Evolutionary conservation across 73 alveolate species (phyloP), one percentile per base, ranked within the genome.

Genomic region (Loxodes magnus): DNA sequence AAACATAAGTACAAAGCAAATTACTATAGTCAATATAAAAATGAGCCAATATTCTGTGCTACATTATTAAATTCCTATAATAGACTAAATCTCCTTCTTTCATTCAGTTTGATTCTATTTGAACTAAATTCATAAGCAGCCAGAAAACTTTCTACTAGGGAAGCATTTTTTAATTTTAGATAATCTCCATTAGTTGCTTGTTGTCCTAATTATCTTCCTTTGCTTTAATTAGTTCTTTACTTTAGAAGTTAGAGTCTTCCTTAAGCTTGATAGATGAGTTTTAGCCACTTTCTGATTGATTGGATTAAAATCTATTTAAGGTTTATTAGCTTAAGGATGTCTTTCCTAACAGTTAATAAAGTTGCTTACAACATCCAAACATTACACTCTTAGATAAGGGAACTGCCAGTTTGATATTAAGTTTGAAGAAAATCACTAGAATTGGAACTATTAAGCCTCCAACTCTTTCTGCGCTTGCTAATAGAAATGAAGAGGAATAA

Each of bases 401-500:
- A 2, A 74, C 51, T 5, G 88, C 51, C 23, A 36, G 38, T 14
- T 64, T 21, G 6, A 60, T 25, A 1, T 31, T 37, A 19, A 67
- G 51, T 26, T 43, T 3, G 49, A 57, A 58, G 41, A 74, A 58
- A 0, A 54, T 51, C n/a, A 57, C 29, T 22, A 71, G 38, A 6
- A 51, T 49, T 3, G 71, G 46, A 5, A 67, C 57, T 5, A 58
- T 38, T 12, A 74, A 44, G 4, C 83, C 80, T 7, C 82, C 76
- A 42, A 75, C 46, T 19, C 89, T 82, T 14, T 65, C 83, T 2
- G 77, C 54, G 38, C 69, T 75, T 6, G 79, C 46, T 3, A 69
- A 51, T 51, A 10, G 46, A 14, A 16, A 39, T 29, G 15, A 55
- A 62, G 12, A 59, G 19, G 12, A 69, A 30, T 7, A 57, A 50